Evolutionary conservation across 2,329 filamentous ascomycete species (phyloP), one percentile per base, ranked within the genome.

Genomic region (Ceratocystis colombiana): DNA sequence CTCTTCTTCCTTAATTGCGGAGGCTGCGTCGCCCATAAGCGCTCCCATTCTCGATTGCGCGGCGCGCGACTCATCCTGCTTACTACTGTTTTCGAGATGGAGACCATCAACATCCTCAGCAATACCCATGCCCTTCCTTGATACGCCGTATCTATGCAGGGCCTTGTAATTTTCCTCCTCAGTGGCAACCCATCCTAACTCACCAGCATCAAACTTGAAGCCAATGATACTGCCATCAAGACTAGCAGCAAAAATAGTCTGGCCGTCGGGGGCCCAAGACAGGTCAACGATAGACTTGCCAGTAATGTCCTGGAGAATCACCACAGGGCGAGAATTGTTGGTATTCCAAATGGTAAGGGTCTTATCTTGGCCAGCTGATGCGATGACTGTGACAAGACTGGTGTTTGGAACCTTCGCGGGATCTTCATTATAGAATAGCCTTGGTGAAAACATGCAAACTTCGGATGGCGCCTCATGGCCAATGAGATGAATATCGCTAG

Each of bases 291-390:
- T 93, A 0, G 94, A 89, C 74, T 99, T 99, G 53, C 85, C 85
- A 20, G 90, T 87, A 68, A 99, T 76, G 71, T 97, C 93, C 73
- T 96, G 90, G 8, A 91, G 82, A 64, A 97, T 91, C 22, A 96
- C 87, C 22, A 97, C 87, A 0, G 94, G 94, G 25, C 94, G 81
- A 0, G 94, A 92, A 28, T 90, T 96, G 72, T 91, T 96, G 1
- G 95, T 99, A 71, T 96, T 97, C 94, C 94, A 99, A 46, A 99
- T 88, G 72, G 90, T 96, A 53, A 99, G 77, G 1, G 92, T 94
- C 76, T 96, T 97, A 74, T 99, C 94, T 72, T 96, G 94, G 2
- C 94, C 95, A 5, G 93, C 94, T 69, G 93, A 97, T 7, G 95
- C 94, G 71, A 99, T 95, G 0, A 99, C 93, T 0, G 93, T 97